Evolutionary conservation across 2,329 filamentous ascomycete genomes (phyloP), one percentile per base, ranked within the genome.

Genomic region (Stachybotrys echinatus): DNA sequence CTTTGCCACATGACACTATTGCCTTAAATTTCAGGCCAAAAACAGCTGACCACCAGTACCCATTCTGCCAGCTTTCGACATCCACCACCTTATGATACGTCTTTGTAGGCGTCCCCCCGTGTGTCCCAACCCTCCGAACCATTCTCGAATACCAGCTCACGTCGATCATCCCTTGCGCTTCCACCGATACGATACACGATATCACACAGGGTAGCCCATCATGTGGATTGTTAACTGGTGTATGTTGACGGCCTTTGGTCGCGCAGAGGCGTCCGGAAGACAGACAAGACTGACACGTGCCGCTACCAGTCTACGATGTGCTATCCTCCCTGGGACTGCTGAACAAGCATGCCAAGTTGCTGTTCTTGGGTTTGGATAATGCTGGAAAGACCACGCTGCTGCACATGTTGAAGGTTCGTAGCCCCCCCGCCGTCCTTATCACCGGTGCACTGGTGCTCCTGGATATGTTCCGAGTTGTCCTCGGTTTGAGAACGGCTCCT

Each of bases 181-280:
- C 27, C 27, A 34, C 27, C 27, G 14, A 34, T 34, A 8, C 27
- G 14, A 34, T 14, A 34, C 27, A 10, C 27, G 27, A 34, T 14
- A 34, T 8, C 5, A 34, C 5, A 34, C 10, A 8, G 18, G 19
- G 39, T 58, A 54, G 52, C 57, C 59, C 73, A 78, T 65, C 57
- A 95, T 96, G 91, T 95, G 89, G 89, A 88, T 96, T 71, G 74
- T 95, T 69, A 91, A 92, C 82, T 96, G 91, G 90, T 95, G 89
- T 95, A 90, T 67, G 84, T 77, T 58, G 55, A 48, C 49, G 42
- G 46, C 45, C 47, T 49, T n/a, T n/a, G n/a, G n/a, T n/a, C n/a
- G n/a, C n/a, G n/a, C n/a, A n/a, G n/a, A n/a, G n/a, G 18, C 49
- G 39, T 45, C 42, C 49, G 18, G n/a, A n/a, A n/a, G n/a, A n/a